Evolutionary conservation across 176 grass and related monocot genomes (phyloP).

Genomic region (Avena eriantha): DNA sequence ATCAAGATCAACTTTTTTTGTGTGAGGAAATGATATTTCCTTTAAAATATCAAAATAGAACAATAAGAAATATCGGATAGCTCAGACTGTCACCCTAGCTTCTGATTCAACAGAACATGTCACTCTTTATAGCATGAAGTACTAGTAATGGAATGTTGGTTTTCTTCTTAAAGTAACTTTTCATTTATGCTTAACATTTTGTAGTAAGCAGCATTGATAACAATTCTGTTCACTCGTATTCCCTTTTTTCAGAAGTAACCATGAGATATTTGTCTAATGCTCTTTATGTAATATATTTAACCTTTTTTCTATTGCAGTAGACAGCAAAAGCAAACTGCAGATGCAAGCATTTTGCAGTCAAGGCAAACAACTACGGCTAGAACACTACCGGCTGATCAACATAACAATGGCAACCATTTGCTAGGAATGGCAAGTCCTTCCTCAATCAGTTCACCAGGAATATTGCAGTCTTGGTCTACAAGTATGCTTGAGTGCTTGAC

Average conservation of each 20-base stretch:
- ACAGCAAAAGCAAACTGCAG: slow-evolving; percentile 7
- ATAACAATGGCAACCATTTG: background rate
- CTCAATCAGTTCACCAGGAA: background rate
- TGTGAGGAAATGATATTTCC: background rate
- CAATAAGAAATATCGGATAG: background rate
- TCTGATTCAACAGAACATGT: background rate
- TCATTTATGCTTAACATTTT: background rate
- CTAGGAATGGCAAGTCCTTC: slow-evolving; percentile 28
- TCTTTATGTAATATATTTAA: background rate
- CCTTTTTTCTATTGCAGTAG: slow-evolving; percentile 1
- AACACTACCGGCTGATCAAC: background rate
- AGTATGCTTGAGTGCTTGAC: background rate
- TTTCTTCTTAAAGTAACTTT: background rate
- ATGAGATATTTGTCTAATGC: slow-evolving; percentile 8
- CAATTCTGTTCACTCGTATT: background rate
- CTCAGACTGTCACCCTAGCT: background rate
- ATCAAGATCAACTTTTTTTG: background rate
- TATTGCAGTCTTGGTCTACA: slow-evolving; percentile 2
- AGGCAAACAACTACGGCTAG: background rate
- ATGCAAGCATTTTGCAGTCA: background rate
- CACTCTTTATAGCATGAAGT: background rate
- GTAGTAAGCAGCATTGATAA: background rate
- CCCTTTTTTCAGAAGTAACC: background rate
- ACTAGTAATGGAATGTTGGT: background rate
- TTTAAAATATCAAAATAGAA: background rate